Conservation (phyloP, 2,329 filamentous ascomycete species). For the Pseudogymnoascus sp. region DNA sequence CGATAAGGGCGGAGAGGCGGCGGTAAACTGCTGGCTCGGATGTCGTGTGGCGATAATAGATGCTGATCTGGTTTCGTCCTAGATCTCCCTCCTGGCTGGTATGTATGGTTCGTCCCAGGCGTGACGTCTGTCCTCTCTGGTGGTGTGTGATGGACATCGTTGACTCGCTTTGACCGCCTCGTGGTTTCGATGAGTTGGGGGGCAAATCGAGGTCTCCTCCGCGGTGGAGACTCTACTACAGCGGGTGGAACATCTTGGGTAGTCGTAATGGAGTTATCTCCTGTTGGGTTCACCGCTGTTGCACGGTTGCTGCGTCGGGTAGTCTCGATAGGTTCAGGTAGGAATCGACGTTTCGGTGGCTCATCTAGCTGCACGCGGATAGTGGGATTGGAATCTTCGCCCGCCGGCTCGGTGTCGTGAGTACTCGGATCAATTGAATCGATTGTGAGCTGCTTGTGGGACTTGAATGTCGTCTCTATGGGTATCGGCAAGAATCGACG, state of each 20-base stretch:
- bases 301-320: constrained; percentile 51
- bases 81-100: constrained; percentile 15
- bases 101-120: constrained; percentile 33
- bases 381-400: not conserved
- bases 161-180: constrained; percentile 58
- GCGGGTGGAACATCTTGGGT: constrained; percentile 39
- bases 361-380: constrained; percentile 19
- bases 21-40: constrained; percentile 16
- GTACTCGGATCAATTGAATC: not conserved
- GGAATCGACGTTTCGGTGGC: constrained; percentile 49
- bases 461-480: constrained; percentile 60
- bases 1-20: constrained; percentile 30
- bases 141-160: constrained; percentile 30
- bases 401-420: constrained; percentile 16
- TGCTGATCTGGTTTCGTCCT: constrained; percentile 21
- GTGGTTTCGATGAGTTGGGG: constrained; percentile 78
- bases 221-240: constrained; percentile 24
- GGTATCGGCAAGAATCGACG: constrained; percentile 60
- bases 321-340: constrained; percentile 64
- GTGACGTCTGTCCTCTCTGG: constrained; percentile 66
- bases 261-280: constrained; percentile 47
- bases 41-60: not conserved
- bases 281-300: constrained; percentile 39
- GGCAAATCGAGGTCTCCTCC: constrained; percentile 47
- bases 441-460: constrained; percentile 3